Evolutionary conservation across 2,329 filamentous ascomycete species (phyloP).

Genomic region (Sordariomycetes sp.): DNA sequence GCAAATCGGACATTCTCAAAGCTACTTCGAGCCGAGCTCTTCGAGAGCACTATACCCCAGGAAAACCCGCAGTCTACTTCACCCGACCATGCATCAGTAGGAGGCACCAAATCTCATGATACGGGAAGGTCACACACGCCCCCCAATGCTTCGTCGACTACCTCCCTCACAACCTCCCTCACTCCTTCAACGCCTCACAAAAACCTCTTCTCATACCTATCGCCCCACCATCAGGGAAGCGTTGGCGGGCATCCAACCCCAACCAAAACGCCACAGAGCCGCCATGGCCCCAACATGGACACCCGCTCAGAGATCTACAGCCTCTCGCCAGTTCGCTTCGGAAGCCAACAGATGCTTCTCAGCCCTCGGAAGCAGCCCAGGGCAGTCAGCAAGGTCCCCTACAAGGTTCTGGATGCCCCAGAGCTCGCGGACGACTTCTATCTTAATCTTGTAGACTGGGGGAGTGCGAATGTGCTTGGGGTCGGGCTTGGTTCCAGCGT

Average conservation of each 20-base stretch:
- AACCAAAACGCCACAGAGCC: constrained; percentile 76
- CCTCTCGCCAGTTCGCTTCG: constrained; percentile 82
- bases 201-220: constrained; percentile 89
- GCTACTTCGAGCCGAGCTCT: constrained; percentile 79
- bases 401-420: constrained; percentile 93
- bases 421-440: constrained; percentile 97
- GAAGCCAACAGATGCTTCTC: constrained; percentile 85
- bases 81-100: constrained; percentile 40
- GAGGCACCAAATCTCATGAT: constrained; percentile 40
- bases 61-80: constrained; percentile 50
- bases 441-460: constrained; percentile 95
- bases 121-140: constrained; percentile 70
- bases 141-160: constrained; percentile 48
- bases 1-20: constrained; percentile 88
- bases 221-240: constrained; percentile 54
- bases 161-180: constrained; percentile 56
- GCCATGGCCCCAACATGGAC: constrained; percentile 80
- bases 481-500: constrained; percentile 88
- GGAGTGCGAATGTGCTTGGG: constrained; percentile 83
- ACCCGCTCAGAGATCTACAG: constrained; percentile 89
- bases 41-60: constrained; percentile 82
- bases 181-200: constrained; percentile 95
- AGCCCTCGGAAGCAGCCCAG: constrained; percentile 80
- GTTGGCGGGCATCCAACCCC: constrained; percentile 76
- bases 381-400: constrained; percentile 89